These are phyloP conservation scores for apple (Malus domestica) DNA, from an alignment of 306 rosid species.

Conservation along the genomic window DNA sequence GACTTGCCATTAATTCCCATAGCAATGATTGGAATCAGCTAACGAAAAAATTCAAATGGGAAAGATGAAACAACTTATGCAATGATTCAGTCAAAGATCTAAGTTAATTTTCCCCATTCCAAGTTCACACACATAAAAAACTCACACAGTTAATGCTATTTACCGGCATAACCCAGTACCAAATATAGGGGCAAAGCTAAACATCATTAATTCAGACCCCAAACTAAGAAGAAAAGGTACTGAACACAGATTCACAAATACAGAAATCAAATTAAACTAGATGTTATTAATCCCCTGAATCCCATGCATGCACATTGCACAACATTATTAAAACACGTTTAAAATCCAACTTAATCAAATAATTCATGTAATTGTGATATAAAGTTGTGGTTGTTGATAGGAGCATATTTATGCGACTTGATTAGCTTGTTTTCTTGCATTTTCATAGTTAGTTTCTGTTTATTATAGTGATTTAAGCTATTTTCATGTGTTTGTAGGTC, in stretches of 20 bases:
- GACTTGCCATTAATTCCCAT: no score
- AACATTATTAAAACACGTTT: neutral
- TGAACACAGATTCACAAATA: neutral
- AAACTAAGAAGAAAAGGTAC: neutral
- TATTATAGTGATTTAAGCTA: no score
- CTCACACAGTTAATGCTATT: neutral
- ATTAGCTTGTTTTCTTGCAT: no score
- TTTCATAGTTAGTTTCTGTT: no score
- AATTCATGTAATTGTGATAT: neutral
- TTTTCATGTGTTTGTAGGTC: no score
- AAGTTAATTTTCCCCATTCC: neutral
- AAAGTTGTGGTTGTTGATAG: neutral
- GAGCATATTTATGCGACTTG: no score
- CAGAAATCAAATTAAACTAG: neutral
- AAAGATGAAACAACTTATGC: neutral
- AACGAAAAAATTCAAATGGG: no score
- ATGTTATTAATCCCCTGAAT: neutral
- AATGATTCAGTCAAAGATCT: neutral
- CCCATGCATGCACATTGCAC: neutral
- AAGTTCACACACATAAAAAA: neutral
- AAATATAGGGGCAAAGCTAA: neutral
- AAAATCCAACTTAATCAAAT: neutral
- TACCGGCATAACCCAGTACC: neutral
- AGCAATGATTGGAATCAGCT: no score
- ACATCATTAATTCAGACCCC: neutral